Evolutionary conservation across 768 basidiomycete genomes (phyloP), one percentile per base, ranked within the genome.

Genomic region (Russula lepida): DNA sequence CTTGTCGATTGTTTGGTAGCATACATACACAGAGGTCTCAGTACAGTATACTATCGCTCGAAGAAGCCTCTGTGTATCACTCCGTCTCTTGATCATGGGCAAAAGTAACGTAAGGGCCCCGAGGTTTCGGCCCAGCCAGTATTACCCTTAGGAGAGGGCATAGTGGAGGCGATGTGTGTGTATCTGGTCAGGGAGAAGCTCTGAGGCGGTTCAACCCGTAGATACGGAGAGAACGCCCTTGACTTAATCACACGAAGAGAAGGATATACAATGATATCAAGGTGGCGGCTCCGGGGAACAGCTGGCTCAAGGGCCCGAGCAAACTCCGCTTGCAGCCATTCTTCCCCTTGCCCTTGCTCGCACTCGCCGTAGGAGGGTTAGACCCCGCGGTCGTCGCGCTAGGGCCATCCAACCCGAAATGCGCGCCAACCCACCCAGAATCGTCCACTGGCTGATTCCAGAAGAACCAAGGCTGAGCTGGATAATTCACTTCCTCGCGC

Each of bases 401-500:
- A 8, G 47, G 3, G 5, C 56, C 4, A 4, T 28, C 49, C 3
- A n/a, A 43, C 41, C 19, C 43, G 2, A 27, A 39, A 25, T 52
- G 43, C 43, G 58, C 19, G 17, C 25, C 6, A 4, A 49, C 58
- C 56, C 48, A 63, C 2, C 63, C 66, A 17, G 37, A 52, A 43
- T 62, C 64, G 25, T 33, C 37, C 23, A 67, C 21, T 2, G 66
- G 64, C 55, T 67, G 62, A 32, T 59, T 30, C 58, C 58, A 67
- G 56, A 66, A 62, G 63, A 62, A 68, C 47, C 57, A 64, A 7
- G 62, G 65, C 13, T 60, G 12, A 5, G 39, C 33, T 7, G 63
- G 65, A 47, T 60, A 66, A 17, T 44, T 27, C 28, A 41, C 37
- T 50, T 64, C 53, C 41, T 41, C 41, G 35, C 25, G 11, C 21